Conservation (phyloP, 345 rosid species). For the Noccaea caerulescens region DNA sequence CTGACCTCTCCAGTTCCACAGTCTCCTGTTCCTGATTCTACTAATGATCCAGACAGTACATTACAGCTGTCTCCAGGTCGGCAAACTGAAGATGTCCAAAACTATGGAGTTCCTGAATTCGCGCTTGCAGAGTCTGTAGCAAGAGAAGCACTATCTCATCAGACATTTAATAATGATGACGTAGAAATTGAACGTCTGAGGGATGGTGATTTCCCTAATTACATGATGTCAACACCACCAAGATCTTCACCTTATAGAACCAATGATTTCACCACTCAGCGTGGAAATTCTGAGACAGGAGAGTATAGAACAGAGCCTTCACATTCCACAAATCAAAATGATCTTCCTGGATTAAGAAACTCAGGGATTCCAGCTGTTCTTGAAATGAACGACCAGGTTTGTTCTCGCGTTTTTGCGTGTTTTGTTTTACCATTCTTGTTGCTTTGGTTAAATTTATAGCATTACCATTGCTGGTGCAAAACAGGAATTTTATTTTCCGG, state of each 20-base stretch:
- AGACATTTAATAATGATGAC: slow-evolving; percentile 45
- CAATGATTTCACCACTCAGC: slow-evolving; percentile 50
- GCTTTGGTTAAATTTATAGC: slow-evolving; percentile 6
- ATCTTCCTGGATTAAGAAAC: slow-evolving; percentile 37
- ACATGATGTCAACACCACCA: slow-evolving; percentile 39
- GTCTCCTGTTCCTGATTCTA: slow-evolving; percentile 22
- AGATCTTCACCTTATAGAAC: slow-evolving; percentile 52
- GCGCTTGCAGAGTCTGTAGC: slow-evolving; percentile 36
- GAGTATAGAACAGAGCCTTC: slow-evolving; percentile 48
- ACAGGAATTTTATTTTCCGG: slow-evolving; percentile 79
- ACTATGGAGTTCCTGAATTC: slow-evolving; percentile 24
- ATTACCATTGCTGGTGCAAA: slow-evolving; percentile 1
- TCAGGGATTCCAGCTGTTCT: slow-evolving; percentile 63
- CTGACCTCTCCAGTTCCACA: slow-evolving; percentile 29
- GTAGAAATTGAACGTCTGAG: slow-evolving; percentile 57
- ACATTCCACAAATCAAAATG: slow-evolving; percentile 52
- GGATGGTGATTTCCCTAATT: slow-evolving; percentile 44
- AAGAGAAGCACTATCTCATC: slow-evolving; percentile 37
- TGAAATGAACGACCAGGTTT: slow-evolving; percentile 58
- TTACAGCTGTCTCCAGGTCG: slow-evolving; percentile 34
- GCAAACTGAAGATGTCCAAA: slow-evolving; percentile 33
- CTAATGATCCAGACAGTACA: slow-evolving; percentile 16
- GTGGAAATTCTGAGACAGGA: slow-evolving; percentile 45
- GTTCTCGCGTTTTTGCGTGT: slow-evolving; percentile 30
- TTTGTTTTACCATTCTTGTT: slow-evolving; percentile 10